phyloP scores from a whole-genome alignment of 371 early-diverging fungal species.

The Mortierella sp. region DNA sequence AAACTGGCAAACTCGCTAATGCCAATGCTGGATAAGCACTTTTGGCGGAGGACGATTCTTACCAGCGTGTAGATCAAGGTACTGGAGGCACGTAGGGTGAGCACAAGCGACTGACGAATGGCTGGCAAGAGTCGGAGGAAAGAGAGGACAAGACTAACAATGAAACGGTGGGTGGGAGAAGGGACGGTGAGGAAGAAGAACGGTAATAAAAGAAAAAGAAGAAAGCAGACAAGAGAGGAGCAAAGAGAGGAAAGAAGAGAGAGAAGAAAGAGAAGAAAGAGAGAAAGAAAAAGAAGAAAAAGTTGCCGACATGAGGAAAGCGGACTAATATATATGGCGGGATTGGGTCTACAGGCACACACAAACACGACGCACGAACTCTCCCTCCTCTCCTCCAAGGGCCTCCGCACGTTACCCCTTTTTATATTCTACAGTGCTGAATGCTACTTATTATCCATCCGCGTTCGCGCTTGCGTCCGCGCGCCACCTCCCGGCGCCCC shows the following conservation, averaged over 20 bases:
- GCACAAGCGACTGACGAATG: slow-evolving; percentile 5
- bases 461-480: too few species aligned
- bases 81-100: too few species aligned
- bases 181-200: neutral
- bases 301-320: too few species aligned
- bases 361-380: too few species aligned
- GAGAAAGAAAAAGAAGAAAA: neutral
- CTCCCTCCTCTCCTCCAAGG: too few species aligned
- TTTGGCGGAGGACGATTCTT: neutral
- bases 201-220: neutral
- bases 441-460: too few species aligned
- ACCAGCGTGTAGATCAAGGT: neutral
- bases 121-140: neutral
- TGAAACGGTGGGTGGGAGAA: neutral
- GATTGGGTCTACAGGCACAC: too few species aligned
- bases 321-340: too few species aligned
- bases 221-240: neutral
- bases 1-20: neutral
- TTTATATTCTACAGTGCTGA: too few species aligned
- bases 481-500: too few species aligned
- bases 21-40: neutral
- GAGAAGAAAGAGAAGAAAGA: neutral
- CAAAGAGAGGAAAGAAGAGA: neutral
- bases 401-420: too few species aligned
- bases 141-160: neutral